These are phyloP conservation scores for Petunia axillaris DNA, from an alignment of 257 asterid species.

Conservation along the genomic window DNA sequence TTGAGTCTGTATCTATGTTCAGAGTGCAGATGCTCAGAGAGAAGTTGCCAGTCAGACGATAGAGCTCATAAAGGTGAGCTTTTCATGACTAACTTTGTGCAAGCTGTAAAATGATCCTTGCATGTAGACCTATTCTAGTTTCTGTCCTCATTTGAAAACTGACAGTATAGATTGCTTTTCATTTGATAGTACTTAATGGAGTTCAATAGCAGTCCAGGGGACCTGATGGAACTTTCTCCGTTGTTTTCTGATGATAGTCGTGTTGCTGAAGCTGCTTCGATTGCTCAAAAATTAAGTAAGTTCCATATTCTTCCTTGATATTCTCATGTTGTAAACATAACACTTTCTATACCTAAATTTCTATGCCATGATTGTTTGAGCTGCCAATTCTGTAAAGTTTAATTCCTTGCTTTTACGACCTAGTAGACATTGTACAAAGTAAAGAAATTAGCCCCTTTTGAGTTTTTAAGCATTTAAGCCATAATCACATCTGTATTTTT, in stretches of 20 bases:
- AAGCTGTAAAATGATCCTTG: too few relatives aligned
- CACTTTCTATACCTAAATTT: neutral
- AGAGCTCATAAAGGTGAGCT: constrained; percentile 88
- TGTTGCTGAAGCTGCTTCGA: constrained; percentile 98
- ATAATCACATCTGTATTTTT: neutral
- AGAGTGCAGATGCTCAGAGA: constrained; percentile 99
- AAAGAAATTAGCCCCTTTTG: neutral
- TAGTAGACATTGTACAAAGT: constrained; percentile 12
- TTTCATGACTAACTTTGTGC: neutral
- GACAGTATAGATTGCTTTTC: constrained; percentile 26
- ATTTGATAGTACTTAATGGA: constrained; percentile 94
- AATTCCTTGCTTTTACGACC: neutral
- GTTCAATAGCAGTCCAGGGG: constrained; percentile 97
- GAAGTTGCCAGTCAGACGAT: constrained; percentile 98
- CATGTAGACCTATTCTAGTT: neutral
- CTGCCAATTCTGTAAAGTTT: neutral
- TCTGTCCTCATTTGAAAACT: constrained; percentile 25
- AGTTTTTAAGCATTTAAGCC: neutral
- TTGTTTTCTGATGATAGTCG: constrained; percentile 97
- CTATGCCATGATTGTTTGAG: neutral
- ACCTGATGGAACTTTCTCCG: constrained; percentile 97
- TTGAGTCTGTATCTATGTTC: constrained; percentile 24
- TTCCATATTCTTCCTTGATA: constrained; percentile 26
- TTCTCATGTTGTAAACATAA: constrained; percentile 15
- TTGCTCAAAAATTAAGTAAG: constrained; percentile 98